Conservation (phyloP, 1,139 yeast genomes). For the Geotrichum restrictum region DNA sequence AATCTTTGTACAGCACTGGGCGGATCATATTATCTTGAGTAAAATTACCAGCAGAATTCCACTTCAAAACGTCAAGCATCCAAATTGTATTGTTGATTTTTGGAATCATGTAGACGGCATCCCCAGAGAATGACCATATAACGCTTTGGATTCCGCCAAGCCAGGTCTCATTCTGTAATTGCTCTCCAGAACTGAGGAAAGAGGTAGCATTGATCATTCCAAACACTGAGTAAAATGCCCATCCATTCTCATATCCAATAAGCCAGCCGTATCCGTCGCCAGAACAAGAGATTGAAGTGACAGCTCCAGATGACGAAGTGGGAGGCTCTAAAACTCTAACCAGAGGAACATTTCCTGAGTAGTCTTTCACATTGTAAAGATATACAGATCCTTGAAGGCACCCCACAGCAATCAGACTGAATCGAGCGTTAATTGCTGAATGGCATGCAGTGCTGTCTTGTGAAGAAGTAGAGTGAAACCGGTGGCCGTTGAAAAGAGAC, state of each 20-base stretch:
- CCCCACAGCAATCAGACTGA: conserved; percentile 39
- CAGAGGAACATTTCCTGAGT: conserved; percentile 33
- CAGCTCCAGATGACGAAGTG: conserved; percentile 33
- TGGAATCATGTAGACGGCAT: conserved; percentile 31
- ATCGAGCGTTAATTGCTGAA: conserved; percentile 39
- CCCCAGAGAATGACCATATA: conserved; percentile 37
- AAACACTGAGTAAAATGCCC: conserved; percentile 41
- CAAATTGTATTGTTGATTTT: conserved; percentile 25
- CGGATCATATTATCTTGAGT: conserved; percentile 33
- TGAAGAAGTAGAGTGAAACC: conserved; percentile 27
- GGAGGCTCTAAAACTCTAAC: conserved; percentile 34
- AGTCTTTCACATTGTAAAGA: conserved; percentile 38
- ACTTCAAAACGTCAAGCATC: conserved; percentile 33
- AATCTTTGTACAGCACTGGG: conserved; percentile 39
- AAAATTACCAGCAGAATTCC: conserved; percentile 36
- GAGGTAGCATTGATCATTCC: conserved; percentile 39
- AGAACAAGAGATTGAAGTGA: conserved; percentile 35
- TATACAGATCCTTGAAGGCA: conserved; percentile 34
- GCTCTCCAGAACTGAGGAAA: conserved; percentile 31
- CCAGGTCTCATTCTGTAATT: conserved; percentile 33
- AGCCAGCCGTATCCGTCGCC: conserved; percentile 39
- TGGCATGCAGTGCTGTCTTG: conserved; percentile 29
- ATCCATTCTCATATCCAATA: conserved; percentile 39
- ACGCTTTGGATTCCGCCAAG: conserved; percentile 35
- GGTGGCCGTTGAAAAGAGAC: conserved; percentile 24